Conservation (phyloP, 768 basidiomycete genomes). For the Crassisporium funariophilum region DNA sequence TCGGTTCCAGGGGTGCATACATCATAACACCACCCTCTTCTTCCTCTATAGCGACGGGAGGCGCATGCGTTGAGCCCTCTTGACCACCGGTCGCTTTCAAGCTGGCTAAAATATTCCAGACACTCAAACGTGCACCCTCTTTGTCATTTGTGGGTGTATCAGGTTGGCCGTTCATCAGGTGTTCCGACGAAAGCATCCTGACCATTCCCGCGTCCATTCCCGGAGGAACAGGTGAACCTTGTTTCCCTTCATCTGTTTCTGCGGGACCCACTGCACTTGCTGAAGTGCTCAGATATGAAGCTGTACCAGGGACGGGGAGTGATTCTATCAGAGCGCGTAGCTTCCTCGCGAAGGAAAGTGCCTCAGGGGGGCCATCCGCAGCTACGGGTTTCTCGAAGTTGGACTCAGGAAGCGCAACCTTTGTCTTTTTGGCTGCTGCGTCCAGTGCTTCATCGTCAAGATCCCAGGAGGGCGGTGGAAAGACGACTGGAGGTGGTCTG, state of each 20-base stretch:
- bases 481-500: conserved; percentile 26
- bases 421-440: no score
- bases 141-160: conserved; percentile 10
- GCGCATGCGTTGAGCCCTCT: conserved; percentile 12
- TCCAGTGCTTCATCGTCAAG: conserved; percentile 31
- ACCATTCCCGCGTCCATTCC: conserved; percentile 51
- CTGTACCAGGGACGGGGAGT: conserved; percentile 33
- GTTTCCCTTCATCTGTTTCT: conserved; percentile 22
- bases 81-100: conserved; percentile 32
- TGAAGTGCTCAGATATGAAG: conserved; percentile 17
- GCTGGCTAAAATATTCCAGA: conserved; percentile 63
- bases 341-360: conserved; percentile 38
- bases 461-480: conserved; percentile 52
- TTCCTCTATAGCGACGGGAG: conserved; percentile 35
- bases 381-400: conserved; percentile 18
- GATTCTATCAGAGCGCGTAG: conserved; percentile 39
- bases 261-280: conserved; percentile 15
- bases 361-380: conserved; percentile 27
- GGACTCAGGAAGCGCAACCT: conserved; percentile 22
- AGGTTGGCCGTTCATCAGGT: conserved; percentile 59
- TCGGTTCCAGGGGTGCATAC: conserved; percentile 70
- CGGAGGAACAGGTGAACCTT: conserved; percentile 41
- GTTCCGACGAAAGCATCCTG: conserved; percentile 55
- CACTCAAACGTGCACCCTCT: conserved; percentile 41
- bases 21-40: conserved; percentile 70